phyloP scores from a whole-genome alignment of 2,329 filamentous ascomycete species.

The Bipolaris bicolor region DNA sequence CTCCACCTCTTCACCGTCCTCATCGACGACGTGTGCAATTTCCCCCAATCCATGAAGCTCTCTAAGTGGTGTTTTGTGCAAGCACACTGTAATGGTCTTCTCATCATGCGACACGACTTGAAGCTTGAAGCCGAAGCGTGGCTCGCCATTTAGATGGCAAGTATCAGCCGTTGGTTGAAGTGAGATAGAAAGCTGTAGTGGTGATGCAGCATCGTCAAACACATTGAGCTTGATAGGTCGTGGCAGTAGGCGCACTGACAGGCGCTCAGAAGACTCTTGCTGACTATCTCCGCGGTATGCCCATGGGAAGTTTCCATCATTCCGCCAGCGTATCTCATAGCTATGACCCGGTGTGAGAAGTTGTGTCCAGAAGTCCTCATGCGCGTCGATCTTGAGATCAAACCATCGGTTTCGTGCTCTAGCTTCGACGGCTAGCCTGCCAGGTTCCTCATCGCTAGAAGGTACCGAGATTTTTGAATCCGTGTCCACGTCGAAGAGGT shows the following conservation, averaged over 20 bases:
- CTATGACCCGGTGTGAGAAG: neutral
- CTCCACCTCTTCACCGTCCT: neutral
- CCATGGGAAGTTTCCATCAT: neutral
- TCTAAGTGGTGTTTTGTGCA: conserved; percentile 1
- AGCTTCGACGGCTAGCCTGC: neutral
- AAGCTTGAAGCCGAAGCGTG: neutral
- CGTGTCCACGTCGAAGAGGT: neutral
- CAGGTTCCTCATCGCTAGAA: neutral
- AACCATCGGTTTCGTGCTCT: neutral
- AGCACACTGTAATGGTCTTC: neutral
- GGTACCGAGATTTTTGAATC: neutral
- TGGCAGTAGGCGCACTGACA: neutral
- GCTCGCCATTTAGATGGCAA: neutral
- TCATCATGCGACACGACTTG: neutral
- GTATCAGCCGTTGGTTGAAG: neutral
- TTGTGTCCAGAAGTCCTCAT: neutral
- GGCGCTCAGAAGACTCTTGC: neutral
- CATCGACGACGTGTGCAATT: neutral
- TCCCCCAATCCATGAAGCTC: neutral
- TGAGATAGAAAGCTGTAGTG: neutral
- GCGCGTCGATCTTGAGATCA: neutral
- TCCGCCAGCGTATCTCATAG: neutral
- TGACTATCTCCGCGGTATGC: neutral
- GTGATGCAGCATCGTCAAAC: neutral
- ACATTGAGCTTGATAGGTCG: neutral